phyloP scores from a whole-genome alignment of 352 stramenopile species.

The Pythium apleroticum region DNA sequence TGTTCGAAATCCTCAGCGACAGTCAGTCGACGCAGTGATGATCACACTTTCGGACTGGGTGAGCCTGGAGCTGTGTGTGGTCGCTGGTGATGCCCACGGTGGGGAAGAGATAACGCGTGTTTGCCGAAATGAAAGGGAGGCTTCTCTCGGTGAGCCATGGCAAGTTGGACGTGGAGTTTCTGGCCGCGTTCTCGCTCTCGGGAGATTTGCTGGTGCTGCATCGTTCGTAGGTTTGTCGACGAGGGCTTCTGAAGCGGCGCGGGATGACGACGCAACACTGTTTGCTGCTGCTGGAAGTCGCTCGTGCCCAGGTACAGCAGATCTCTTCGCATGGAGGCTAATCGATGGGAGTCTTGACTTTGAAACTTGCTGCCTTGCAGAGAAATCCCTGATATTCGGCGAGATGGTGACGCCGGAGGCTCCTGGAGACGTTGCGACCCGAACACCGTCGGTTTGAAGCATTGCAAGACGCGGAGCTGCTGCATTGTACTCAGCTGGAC shows the following conservation, averaged over 20 bases:
- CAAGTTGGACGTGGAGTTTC: constrained; percentile 25
- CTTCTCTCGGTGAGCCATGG: constrained; percentile 22
- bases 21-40: neutral
- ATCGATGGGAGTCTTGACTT: constrained; percentile 5
- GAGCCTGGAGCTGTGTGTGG: constrained; percentile 13
- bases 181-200: constrained; percentile 15
- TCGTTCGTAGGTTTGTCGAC: neutral
- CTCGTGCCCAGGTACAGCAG: constrained; percentile 13
- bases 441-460: constrained; percentile 64
- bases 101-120: neutral
- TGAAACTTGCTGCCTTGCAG: constrained; percentile 25
- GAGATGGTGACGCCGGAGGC: neutral
- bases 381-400: constrained; percentile 20
- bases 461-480: constrained; percentile 55
- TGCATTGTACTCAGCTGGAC: constrained; percentile 37
- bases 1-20: constrained; percentile 36
- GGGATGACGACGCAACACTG: neutral
- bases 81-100: constrained; percentile 3
- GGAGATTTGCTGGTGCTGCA: constrained; percentile 4
- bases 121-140: constrained; percentile 29
- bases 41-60: neutral
- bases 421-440: constrained; percentile 16
- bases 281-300: constrained; percentile 16
- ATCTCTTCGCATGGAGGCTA: constrained; percentile 15
- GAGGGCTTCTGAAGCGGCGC: neutral